A percentile compares a stretch with the other conserved stretches of the same genome.
Conservation (phyloP, 208 protist species). For the Balamuthia mandrillaris region DNA sequence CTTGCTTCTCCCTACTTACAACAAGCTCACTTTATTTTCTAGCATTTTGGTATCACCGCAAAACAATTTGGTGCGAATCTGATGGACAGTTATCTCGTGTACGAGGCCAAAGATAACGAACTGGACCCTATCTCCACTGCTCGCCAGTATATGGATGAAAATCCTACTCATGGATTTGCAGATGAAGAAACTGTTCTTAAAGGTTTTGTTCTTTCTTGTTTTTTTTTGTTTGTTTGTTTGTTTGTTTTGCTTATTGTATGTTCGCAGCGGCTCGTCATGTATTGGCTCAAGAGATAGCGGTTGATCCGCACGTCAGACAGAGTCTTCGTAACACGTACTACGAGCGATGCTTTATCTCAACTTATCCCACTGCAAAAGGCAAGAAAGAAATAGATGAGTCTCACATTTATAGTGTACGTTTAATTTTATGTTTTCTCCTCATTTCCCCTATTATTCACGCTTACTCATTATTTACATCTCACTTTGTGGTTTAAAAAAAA, state of each 20-base stretch:
- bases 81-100: not conserved
- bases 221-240: no score
- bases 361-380: not conserved
- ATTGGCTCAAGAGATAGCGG: not conserved
- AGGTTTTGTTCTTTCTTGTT: no score
- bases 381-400: not conserved
- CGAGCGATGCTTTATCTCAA: not conserved
- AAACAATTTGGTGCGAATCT: conserved; percentile 21
- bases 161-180: not conserved
- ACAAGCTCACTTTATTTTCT: not conserved
- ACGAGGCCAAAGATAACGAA: not conserved
- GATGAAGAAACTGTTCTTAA: not conserved
- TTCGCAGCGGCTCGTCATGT: conserved; percentile 6
- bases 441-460: not conserved
- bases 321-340: not conserved
- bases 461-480: not conserved
- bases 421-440: not conserved
- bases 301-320: not conserved
- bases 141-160: not conserved
- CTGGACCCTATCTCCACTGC: not conserved
- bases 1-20: not conserved
- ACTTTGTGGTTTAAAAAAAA: not conserved
- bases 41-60: not conserved
- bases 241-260: no score
- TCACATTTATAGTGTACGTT: conserved; percentile 1